phyloP scores from a whole-genome alignment of 768 basidiomycete species.

The Leccinum imitatum region DNA sequence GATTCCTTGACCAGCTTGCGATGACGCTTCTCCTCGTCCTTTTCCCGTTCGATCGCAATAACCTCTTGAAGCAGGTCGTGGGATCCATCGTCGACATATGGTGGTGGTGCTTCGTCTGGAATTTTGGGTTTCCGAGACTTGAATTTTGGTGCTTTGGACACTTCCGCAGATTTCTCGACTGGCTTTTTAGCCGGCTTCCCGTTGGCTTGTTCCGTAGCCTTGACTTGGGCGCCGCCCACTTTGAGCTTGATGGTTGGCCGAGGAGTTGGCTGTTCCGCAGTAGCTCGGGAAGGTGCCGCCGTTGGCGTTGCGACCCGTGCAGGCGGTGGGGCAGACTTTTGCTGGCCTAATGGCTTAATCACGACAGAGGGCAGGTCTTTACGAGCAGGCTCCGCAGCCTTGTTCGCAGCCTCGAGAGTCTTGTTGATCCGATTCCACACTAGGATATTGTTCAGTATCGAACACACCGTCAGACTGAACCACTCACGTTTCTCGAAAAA shows the following conservation, averaged over 20 bases:
- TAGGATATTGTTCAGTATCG: conserved; percentile 32
- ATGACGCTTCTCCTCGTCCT: conserved; percentile 51
- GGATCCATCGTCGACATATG: conserved; percentile 78
- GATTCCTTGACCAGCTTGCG: conserved; percentile 41
- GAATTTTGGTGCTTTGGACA: conserved; percentile 39
- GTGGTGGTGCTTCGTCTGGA: conserved; percentile 52
- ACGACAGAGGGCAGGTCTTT: conserved; percentile 27
- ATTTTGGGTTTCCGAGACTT: conserved; percentile 45
- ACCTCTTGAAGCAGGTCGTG: conserved; percentile 81
- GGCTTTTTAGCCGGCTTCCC: conserved; percentile 29
- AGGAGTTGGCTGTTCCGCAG: conserved; percentile 36
- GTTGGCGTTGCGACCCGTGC: conserved; percentile 7
- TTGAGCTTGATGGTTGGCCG: conserved; percentile 70
- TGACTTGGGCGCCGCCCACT: conserved; percentile 43
- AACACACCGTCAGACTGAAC: conserved; percentile 1
- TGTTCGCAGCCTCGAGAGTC: conserved; percentile 68
- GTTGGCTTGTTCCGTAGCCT: conserved; percentile 33
- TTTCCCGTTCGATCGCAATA: conserved; percentile 72
- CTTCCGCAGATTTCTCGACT: conserved; percentile 28
- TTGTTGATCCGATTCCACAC: conserved; percentile 89
- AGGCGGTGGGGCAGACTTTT: conserved; percentile 17
- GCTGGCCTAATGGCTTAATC: conserved; percentile 23
- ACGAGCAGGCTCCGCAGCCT: conserved; percentile 34
- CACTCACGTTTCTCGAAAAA: conserved; percentile 85
- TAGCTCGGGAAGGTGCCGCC: conserved; percentile 15